Evolutionary conservation across 306 rosid species (phyloP), one percentile per base, ranked within the genome.

Genomic region (Sechiopsis laciniata): DNA sequence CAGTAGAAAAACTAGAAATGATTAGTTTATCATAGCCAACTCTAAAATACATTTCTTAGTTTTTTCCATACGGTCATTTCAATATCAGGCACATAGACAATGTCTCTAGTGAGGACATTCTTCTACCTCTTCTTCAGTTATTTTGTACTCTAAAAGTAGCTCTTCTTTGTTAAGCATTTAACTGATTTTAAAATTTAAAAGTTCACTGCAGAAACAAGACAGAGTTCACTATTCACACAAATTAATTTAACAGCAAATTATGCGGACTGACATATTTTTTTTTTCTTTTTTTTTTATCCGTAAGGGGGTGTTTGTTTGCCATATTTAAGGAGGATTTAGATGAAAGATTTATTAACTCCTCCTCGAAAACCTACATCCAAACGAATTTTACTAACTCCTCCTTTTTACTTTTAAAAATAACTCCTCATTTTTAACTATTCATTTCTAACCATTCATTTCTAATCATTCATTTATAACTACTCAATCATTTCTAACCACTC

Each of bases 41-140:
- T 65, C 54, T 26, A 62, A 62, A 32, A 35, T 62, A 9, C 68
- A 61, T 61, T 15, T 61, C 68, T 61, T 61, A 11, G 8, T 17
- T 55, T 55, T 55, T 55, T 1, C 24, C 60, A 7, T 8, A 19
- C 1, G 10, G 20, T 3, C 17, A 3, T 61, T 16, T 16, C 50
- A 32, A 32, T 32, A 32, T 16, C 13, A 16, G 5, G 48, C 42
- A 3, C 45, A 32, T 8, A 32, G 68, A 61, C 19, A 62, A 32
- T 20, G 12, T 62, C 68, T 32, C 13, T 2, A 65, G 29, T 9
- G 71, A 63, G 20, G 22, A 65, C 7, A 14, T 14, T 65, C 53
- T 60, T 26, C 67, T 1, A 10, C 24, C 54, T 66, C 32, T 19
- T 42, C 6, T 42, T 66, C 53, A 19, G 32, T 65, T 66, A 32